These are phyloP conservation scores for Plantago elongata DNA, from an alignment of 257 asterid species.

Conservation along the genomic window DNA sequence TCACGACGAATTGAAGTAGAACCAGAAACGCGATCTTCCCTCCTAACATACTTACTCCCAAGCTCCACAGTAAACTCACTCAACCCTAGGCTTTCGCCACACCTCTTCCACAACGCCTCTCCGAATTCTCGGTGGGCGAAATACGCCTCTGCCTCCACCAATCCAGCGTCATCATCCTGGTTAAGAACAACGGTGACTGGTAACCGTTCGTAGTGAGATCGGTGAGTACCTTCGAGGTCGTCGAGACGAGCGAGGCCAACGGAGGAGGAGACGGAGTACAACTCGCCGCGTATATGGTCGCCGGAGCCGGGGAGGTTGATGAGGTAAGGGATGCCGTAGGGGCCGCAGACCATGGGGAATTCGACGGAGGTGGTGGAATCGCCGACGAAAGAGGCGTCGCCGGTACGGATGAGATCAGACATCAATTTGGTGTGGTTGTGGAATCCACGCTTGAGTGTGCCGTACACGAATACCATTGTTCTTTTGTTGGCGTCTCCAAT, in stretches of 20 bases:
- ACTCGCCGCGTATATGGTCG: conserved; percentile 49
- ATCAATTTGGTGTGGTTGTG: conserved; percentile 49
- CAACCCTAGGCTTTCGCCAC: conserved; percentile 42
- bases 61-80: conserved; percentile 43
- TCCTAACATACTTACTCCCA: conserved; percentile 44
- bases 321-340: conserved; percentile 68
- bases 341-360: conserved; percentile 69
- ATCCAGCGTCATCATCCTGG: conserved; percentile 15
- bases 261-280: conserved; percentile 42
- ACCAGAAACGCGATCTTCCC: conserved; percentile 39
- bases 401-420: conserved; percentile 22
- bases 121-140: conserved; percentile 60
- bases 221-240: conserved; percentile 55
- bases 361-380: conserved; percentile 38
- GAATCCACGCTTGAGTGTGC: conserved; percentile 75
- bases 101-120: conserved; percentile 61
- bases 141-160: conserved; percentile 45
- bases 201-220: conserved; percentile 61
- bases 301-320: conserved; percentile 55
- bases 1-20: conserved; percentile 28
- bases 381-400: conserved; percentile 43
- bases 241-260: conserved; percentile 40
- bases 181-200: conserved; percentile 29
- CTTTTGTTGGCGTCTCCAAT: too few relatives aligned
- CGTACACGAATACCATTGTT: conserved; percentile 51